Conservation (phyloP, 192 early-diverging fungal species). For the Lobosporangium transversale region DNA sequence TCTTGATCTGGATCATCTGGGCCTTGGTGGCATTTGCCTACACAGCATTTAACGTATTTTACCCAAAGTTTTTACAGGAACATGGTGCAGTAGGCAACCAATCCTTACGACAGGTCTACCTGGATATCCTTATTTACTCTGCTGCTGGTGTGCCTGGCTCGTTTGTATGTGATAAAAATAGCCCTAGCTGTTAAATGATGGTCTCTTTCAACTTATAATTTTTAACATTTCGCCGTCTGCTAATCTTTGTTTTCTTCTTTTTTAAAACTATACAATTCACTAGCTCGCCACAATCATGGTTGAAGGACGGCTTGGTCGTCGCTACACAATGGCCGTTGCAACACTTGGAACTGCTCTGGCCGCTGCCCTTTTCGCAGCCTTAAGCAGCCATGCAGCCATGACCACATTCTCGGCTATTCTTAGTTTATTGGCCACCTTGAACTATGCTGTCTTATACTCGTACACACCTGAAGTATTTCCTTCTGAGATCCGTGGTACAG, state of each 20-base stretch:
- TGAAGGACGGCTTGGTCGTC: constrained; percentile 77
- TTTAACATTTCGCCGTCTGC: no score
- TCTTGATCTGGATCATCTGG: constrained; percentile 84
- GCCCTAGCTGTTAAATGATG: no score
- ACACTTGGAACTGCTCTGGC: constrained; percentile 76
- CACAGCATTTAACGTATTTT: constrained; percentile 90
- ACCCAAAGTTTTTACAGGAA: constrained; percentile 80
- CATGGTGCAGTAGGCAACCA: constrained; percentile 55
- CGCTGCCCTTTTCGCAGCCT: constrained; percentile 73
- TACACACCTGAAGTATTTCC: constrained; percentile 92
- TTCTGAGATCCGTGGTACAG: constrained; percentile 79
- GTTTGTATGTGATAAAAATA: constrained; percentile 54
- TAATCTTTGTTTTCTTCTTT: background rate
- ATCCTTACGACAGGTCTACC: constrained; percentile 67
- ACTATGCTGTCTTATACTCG: constrained; percentile 87
- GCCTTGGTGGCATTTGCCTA: constrained; percentile 77
- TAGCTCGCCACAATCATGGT: constrained; percentile 70
- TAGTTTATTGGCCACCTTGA: constrained; percentile 73
- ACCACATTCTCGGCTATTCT: constrained; percentile 69
- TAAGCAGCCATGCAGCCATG: constrained; percentile 63
- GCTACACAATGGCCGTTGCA: constrained; percentile 82
- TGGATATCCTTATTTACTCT: constrained; percentile 80
- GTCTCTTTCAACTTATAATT: constrained; percentile 2
- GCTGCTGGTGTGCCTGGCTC: constrained; percentile 85
- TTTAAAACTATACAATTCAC: background rate